Conservation (phyloP, 176 grass and related monocot genomes). For the Musa beccarii region DNA sequence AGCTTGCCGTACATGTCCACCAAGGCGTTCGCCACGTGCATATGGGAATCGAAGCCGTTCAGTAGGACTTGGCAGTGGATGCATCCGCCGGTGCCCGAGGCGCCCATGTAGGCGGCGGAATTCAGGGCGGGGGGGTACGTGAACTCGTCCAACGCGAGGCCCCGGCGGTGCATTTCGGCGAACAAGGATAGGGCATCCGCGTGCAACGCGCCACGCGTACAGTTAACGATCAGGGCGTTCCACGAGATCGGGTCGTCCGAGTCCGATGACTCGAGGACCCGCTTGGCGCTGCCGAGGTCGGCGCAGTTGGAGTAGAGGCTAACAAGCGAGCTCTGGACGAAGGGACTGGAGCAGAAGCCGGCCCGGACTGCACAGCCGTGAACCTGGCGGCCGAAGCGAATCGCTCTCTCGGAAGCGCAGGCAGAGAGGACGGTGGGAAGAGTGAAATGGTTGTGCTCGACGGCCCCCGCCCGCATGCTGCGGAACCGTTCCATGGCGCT, state of each 20-base stretch:
- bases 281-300: neutral
- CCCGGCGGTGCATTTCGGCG: constrained; percentile 37
- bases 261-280: neutral
- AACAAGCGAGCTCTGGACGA: constrained; percentile 20
- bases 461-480: neutral
- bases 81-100: neutral
- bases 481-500: constrained; percentile 14
- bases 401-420: neutral
- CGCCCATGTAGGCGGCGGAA: constrained; percentile 30
- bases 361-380: constrained; percentile 5
- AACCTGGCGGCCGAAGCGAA: constrained; percentile 2
- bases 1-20: constrained; percentile 59
- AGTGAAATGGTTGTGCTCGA: constrained; percentile 8
- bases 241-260: constrained; percentile 29
- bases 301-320: constrained; percentile 13
- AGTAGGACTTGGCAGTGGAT: constrained; percentile 37
- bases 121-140: constrained; percentile 52
- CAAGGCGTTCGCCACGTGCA: constrained; percentile 54
- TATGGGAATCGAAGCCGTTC: constrained; percentile 33
- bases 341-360: constrained; percentile 12
- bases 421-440: constrained; percentile 6
- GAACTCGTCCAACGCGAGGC: constrained; percentile 51
- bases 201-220: constrained; percentile 34
- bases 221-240: constrained; percentile 43
- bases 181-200: constrained; percentile 28